These are phyloP conservation scores for Tuber magnatum DNA, from an alignment of 495 filamentous ascomycete genomes.

Conservation along the genomic window DNA sequence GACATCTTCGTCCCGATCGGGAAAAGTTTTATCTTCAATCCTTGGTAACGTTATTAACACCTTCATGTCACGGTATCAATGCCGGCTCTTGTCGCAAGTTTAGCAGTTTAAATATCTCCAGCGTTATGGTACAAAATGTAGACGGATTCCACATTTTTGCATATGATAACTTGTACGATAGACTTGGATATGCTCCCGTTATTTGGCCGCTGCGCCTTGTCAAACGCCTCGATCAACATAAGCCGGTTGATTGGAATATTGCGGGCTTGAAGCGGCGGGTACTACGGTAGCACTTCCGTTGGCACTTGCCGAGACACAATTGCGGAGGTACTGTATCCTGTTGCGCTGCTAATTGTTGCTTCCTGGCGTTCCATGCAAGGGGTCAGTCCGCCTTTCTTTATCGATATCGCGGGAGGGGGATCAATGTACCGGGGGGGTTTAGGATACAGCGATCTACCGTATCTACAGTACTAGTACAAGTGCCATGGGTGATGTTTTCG, in stretches of 20 bases:
- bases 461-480: too few relatives aligned
- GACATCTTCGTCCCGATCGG: not conserved
- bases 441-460: too few relatives aligned
- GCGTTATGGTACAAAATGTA: not conserved
- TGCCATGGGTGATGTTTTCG: too few relatives aligned
- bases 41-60: not conserved
- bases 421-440: not conserved
- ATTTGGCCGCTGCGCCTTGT: not conserved
- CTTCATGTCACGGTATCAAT: not conserved
- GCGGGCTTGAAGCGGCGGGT: constrained; percentile 42
- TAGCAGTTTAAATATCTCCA: not conserved
- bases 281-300: constrained; percentile 36
- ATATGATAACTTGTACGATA: not conserved
- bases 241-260: constrained; percentile 30
- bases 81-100: not conserved
- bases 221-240: not conserved
- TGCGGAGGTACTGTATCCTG: constrained; percentile 36
- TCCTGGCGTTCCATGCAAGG: constrained; percentile 42
- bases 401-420: constrained; percentile 6
- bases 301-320: constrained; percentile 37
- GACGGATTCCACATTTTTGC: not conserved
- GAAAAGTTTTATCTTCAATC: not conserved
- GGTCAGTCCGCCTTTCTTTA: constrained; percentile 31
- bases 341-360: constrained; percentile 44
- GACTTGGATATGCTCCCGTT: not conserved